Percentiles rank a stretch among this genome's conserved stretches.
phyloP scores from a whole-genome alignment of 345 rosid species.

The Gossypioides kirkii region DNA sequence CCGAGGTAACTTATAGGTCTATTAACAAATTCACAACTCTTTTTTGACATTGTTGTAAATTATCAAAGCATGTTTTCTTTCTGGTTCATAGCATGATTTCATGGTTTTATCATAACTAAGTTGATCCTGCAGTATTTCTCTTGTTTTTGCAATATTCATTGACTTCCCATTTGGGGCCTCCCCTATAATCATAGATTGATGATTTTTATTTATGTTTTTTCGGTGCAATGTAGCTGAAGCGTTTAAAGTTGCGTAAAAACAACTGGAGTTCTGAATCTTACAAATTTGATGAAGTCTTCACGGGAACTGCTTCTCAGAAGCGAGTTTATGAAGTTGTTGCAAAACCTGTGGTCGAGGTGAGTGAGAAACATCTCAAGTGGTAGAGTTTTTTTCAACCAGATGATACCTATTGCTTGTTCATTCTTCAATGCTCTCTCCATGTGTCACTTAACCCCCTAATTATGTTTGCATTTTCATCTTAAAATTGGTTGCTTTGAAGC shows the following conservation, averaged over 20 bases:
- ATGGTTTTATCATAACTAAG: neutral
- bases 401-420: neutral
- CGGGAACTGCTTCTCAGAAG: constrained; percentile 79
- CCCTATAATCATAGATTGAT: neutral
- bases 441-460: neutral
- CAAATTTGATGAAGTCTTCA: constrained; percentile 73
- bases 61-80: constrained; percentile 1
- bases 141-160: neutral
- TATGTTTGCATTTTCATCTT: neutral
- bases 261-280: constrained; percentile 89
- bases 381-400: neutral
- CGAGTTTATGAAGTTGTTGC: constrained; percentile 90
- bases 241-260: constrained; percentile 77
- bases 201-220: neutral
- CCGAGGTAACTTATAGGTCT: constrained; percentile 48
- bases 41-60: neutral
- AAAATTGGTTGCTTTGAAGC: neutral
- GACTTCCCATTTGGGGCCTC: neutral
- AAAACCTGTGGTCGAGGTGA: constrained; percentile 88
- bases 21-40: neutral
- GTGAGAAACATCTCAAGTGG: neutral
- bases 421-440: neutral
- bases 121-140: neutral
- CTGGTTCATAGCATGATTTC: neutral
- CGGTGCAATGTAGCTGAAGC: constrained; percentile 50